Base-by-base conservation (phyloP, 805 yeast genomes). In the Suhomyces sp. region DNA sequence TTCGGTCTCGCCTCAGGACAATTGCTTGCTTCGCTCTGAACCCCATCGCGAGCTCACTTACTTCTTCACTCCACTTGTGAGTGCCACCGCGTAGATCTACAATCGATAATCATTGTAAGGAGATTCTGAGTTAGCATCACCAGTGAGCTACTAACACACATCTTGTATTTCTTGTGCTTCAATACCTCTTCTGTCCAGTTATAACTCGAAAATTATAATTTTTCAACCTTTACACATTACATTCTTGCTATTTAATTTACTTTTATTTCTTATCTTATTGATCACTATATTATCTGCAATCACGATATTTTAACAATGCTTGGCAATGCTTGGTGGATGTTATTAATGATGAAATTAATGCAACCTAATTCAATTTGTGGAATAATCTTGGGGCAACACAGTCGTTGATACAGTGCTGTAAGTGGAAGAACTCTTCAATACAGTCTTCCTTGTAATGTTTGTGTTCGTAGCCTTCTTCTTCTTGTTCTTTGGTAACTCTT, bases 341-440 rank as follows among this genome's bases (percentile, higher is more conserved):
- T 38, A 38, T 38, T 38, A 35, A 35, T 35, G 42, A 38, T 38
- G 42, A 38, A 6, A 38, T 38, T 38, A 38, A 38, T 38, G 42
- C 42, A 38, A 38, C 42, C 42, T 84, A 91, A 75, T 89, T 90
- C 76, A 91, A 84, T 77, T 87, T 88, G 79, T 83, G 77, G 80
- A 92, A 90, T 72, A 92, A 79, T 73, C 84, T 87, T 75, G 96
- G 96, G 58, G 96, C 90, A 70, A 87, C 90, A 79, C 96, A 85
- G 71, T 89, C 94, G 75, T 90, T 90, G 65, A 92, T 63, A 79
- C 96, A 90, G 75, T 93, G 97, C 73, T 90, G 90, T 71, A 92
- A 81, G 77, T 94, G 98, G 90, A 93, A 93, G 64, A 88, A 93
- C 77, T 93, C 99, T 77, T 93, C 98, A 57, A 93, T 87, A 81